These are phyloP conservation scores for Sugiyamaella americana DNA, from an alignment of 805 yeast species.

Conservation along the genomic window DNA sequence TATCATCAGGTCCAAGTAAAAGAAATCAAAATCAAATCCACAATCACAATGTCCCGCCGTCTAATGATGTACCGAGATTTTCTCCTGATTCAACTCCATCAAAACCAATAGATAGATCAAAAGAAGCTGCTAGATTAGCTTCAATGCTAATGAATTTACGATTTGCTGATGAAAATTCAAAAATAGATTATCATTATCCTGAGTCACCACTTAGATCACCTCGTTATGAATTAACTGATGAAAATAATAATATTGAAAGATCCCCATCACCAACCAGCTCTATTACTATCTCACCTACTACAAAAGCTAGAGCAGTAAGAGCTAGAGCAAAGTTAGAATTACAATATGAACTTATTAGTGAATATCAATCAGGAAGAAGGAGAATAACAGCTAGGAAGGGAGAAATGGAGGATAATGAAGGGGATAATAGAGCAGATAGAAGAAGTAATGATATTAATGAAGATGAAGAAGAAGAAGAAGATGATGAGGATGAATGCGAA, in stretches of 20 bases:
- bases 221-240: neutral
- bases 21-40: no score
- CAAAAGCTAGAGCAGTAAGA: constrained; percentile 22
- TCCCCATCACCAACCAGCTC: neutral
- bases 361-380: constrained; percentile 5
- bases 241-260: neutral
- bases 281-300: constrained; percentile 11
- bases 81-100: neutral
- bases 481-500: neutral
- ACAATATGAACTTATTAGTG: constrained; percentile 22
- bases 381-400: neutral
- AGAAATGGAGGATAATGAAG: neutral
- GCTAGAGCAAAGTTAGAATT: constrained; percentile 30
- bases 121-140: constrained; percentile 19
- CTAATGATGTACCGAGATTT: neutral
- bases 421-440: neutral
- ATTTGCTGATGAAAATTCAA: constrained; percentile 10
- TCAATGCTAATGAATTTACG: constrained; percentile 18
- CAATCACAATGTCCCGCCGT: neutral
- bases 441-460: neutral
- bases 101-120: constrained; percentile 3
- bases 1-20: neutral
- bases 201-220: neutral
- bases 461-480: neutral
- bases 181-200: neutral